Base-by-base conservation (phyloP, 106 monocot genomes). In the Iris macrosiphon region DNA sequence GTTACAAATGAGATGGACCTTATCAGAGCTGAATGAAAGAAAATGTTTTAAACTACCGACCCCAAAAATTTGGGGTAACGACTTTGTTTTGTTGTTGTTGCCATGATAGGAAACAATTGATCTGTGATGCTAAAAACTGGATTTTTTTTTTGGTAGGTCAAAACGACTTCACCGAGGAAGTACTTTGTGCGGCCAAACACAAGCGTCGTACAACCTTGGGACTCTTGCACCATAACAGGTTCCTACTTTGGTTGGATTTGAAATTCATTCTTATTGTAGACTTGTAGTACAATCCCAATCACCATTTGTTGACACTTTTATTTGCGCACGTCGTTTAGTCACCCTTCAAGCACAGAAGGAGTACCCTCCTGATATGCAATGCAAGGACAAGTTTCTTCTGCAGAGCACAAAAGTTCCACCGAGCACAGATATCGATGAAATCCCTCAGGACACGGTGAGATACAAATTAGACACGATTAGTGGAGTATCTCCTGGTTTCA, bases 311-410 rank as follows among this genome's bases (percentile, higher is more conserved):
- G 3, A 45, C n/a, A n/a, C n/a, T 14, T 21, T 19, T 26, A 29
- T 49, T 14, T 26, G 27, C 45, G 10, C 8, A n/a, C 32, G 2
- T 40, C 25, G 18, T 70, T 8, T 46, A 96, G 96, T 96, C 16
- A 96, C 83, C 15, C 86, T 86, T 35, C 96, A 96, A 78, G 69
- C 89, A 6, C 89, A 86, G 50, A 55, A 72, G 48, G 82, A 86
- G 41, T 74, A 66, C 52, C 87, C 92, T 41, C 55, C 71, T 32
- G 83, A 92, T 45, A 64, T 87, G 87, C 79, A 85, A 46, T 89
- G 89, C 76, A 86, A 80, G 72, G 96, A 96, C 47, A 96, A 96
- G 59, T 96, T 96, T 53, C 77, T 96, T 17, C 59, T 96, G 41
- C 96, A 83, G 72, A 96, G 89, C 68, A 89, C 86, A 4, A 80